These are phyloP conservation scores for Circinella umbellata DNA, from an alignment of 371 early-diverging fungal genomes.

Conservation along the genomic window DNA sequence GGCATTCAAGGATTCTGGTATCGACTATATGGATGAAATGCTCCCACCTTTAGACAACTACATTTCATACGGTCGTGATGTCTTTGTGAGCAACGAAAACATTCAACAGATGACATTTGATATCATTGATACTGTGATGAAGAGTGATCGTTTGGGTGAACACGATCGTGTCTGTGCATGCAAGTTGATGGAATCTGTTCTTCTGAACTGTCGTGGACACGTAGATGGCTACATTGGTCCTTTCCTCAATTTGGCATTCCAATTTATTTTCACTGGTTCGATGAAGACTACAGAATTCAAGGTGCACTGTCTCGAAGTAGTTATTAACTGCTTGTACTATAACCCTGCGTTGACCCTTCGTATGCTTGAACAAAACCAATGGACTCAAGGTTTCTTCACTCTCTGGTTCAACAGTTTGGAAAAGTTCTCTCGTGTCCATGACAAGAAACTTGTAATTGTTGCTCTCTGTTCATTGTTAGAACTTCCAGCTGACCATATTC, in stretches of 20 bases:
- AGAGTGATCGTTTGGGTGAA: conserved; percentile 68
- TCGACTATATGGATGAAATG: conserved; percentile 85
- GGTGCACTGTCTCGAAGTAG: conserved; percentile 67
- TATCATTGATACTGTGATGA: conserved; percentile 75
- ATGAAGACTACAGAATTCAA: conserved; percentile 62
- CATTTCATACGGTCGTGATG: conserved; percentile 80
- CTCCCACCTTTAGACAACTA: conserved; percentile 86
- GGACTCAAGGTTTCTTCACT: conserved; percentile 80
- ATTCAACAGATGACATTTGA: conserved; percentile 70
- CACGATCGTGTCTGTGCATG: conserved; percentile 77
- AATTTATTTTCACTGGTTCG: conserved; percentile 63
- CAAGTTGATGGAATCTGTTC: conserved; percentile 77
- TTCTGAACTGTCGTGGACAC: conserved; percentile 78
- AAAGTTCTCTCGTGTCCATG: conserved; percentile 86
- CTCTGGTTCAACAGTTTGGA: conserved; percentile 78
- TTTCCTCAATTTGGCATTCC: conserved; percentile 69
- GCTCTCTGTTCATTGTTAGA: conserved; percentile 76
- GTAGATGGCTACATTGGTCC: conserved; percentile 65
- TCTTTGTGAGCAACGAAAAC: conserved; percentile 63
- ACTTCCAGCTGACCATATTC: conserved; percentile 73
- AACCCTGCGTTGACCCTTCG: conserved; percentile 77
- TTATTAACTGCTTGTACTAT: conserved; percentile 85
- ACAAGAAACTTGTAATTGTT: conserved; percentile 88
- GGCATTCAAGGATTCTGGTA: conserved; percentile 74
- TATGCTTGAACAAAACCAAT: conserved; percentile 76